Percentiles rank a stretch among this genome's conserved stretches.
These are phyloP conservation scores for Colletotrichum sojae DNA, from an alignment of 2,329 filamentous ascomycete genomes.

Conservation along the genomic window DNA sequence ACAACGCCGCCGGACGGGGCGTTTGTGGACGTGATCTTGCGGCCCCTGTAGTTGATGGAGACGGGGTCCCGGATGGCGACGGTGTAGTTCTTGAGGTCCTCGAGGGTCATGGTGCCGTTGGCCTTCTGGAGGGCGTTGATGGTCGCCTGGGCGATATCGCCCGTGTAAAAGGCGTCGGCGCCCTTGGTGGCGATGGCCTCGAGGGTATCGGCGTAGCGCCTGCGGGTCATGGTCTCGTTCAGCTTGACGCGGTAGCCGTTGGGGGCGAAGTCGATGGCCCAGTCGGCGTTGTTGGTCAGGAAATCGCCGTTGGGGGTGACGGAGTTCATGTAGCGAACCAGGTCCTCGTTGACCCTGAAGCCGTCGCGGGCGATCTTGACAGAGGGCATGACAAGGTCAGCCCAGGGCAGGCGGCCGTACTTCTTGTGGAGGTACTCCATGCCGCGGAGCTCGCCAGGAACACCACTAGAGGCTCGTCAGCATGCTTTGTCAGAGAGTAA, in stretches of 20 bases:
- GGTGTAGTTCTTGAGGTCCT: conserved; percentile 81
- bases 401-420: conserved; percentile 76
- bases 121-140: conserved; percentile 74
- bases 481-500: neutral
- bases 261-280: conserved; percentile 89
- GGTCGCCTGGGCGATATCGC: conserved; percentile 77
- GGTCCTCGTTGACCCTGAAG: conserved; percentile 79
- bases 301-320: conserved; percentile 67
- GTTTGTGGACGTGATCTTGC: conserved; percentile 75
- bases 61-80: conserved; percentile 74
- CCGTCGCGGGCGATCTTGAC: conserved; percentile 80
- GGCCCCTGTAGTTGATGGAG: conserved; percentile 76
- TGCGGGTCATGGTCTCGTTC: conserved; percentile 82
- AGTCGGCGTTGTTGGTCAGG: conserved; percentile 77
- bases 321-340: conserved; percentile 78
- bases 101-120: conserved; percentile 83
- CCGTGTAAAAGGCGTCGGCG: conserved; percentile 78
- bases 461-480: conserved; percentile 59
- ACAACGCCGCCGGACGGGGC: conserved; percentile 84
- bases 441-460: conserved; percentile 81
- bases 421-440: conserved; percentile 80
- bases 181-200: conserved; percentile 78
- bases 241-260: conserved; percentile 75
- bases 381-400: conserved; percentile 77
- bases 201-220: conserved; percentile 80